These are phyloP conservation scores for Mycogone perniciosa DNA, from an alignment of 2,329 filamentous ascomycete species.

Conservation along the genomic window DNA sequence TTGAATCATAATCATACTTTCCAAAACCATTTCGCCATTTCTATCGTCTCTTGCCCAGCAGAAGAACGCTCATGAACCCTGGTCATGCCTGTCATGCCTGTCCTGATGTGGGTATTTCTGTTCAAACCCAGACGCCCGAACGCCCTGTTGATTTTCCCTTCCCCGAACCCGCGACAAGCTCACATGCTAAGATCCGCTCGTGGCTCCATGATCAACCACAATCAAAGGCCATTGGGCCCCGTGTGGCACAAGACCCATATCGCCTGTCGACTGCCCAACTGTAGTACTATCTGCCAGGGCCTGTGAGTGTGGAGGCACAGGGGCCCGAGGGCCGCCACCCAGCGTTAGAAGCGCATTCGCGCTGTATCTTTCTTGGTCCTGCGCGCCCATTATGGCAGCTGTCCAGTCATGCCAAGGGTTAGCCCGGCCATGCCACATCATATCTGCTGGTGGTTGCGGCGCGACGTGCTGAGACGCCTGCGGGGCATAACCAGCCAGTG, in stretches of 20 bases:
- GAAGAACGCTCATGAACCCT: no score
- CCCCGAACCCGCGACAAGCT: neutral
- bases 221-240: slow-evolving; percentile 26
- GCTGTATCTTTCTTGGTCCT: slow-evolving; percentile 45
- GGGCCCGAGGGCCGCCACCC: slow-evolving; percentile 25
- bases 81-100: no score
- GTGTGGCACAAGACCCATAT: slow-evolving; percentile 23
- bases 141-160: neutral
- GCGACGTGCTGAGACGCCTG: slow-evolving; percentile 32
- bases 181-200: neutral
- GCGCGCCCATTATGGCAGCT: slow-evolving; percentile 42
- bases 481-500: slow-evolving; percentile 34
- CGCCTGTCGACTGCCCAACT: slow-evolving; percentile 8
- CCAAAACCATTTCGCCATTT: no score
- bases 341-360: slow-evolving; percentile 44
- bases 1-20: no score
- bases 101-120: neutral
- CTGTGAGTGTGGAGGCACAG: neutral
- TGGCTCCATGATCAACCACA: slow-evolving; percentile 23
- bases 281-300: neutral
- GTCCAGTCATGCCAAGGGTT: slow-evolving; percentile 53
- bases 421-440: slow-evolving; percentile 29
- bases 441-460: slow-evolving; percentile 21
- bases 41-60: no score
- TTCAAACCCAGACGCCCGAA: neutral